Conservation (phyloP, 2,329 filamentous ascomycete species). For the Fonsecaea pugnacius region DNA sequence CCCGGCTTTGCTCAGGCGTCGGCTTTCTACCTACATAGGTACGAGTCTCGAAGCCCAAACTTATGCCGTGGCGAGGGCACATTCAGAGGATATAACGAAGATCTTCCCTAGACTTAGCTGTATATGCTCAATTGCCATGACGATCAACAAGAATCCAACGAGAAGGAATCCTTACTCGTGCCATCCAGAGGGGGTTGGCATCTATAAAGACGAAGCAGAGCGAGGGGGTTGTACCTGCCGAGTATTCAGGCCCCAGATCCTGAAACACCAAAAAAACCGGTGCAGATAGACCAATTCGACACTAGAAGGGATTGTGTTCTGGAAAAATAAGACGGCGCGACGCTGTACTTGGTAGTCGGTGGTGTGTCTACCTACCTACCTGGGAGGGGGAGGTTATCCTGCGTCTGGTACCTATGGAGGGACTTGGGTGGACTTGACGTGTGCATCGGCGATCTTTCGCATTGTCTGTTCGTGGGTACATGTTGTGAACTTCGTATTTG, state of each 20-base stretch:
- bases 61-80: not conserved
- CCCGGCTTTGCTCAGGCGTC: not conserved
- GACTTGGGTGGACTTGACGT: not conserved
- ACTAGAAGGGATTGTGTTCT: not conserved
- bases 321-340: not conserved
- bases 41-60: not conserved
- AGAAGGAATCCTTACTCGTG: not conserved
- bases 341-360: too few relatives aligned
- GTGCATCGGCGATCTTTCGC: not conserved
- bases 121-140: not conserved
- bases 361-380: too few relatives aligned
- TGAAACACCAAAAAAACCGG: not conserved
- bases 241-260: not conserved
- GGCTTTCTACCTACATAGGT: not conserved
- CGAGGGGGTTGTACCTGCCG: not conserved
- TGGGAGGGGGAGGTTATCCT: too few relatives aligned
- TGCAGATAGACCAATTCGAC: not conserved
- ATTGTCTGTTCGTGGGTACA: not conserved
- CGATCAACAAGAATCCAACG: not conserved
- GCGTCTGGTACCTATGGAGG: too few relatives aligned
- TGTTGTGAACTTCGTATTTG: not conserved
- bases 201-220: not conserved
- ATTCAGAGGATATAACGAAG: not conserved
- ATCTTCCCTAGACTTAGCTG: too few relatives aligned
- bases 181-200: not conserved